Conservation (phyloP, 345 rosid species). For the Sisymbrium altissimum region DNA sequence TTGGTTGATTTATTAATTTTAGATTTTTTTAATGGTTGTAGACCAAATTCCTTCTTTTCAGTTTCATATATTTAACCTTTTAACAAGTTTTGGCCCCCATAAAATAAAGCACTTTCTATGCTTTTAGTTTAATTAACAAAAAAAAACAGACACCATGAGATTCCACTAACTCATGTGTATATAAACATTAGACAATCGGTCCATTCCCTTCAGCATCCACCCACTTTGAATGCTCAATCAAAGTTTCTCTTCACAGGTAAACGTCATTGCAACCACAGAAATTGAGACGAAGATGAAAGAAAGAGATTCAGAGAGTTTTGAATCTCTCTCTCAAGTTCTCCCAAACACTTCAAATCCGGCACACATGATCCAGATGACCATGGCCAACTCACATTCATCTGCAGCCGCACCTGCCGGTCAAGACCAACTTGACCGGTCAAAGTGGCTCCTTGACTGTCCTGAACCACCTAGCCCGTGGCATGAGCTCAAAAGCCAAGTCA, state of each 20-base stretch:
- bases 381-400: slow-evolving; percentile 41
- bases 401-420: slow-evolving; percentile 28
- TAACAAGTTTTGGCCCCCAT: neutral
- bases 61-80: neutral
- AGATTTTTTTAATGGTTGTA: no score
- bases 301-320: slow-evolving; percentile 29
- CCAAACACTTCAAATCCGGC: slow-evolving; percentile 87
- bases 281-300: slow-evolving; percentile 22
- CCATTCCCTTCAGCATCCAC: slow-evolving; percentile 36
- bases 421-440: slow-evolving; percentile 41
- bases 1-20: no score
- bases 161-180: slow-evolving; percentile 34
- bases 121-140: slow-evolving; percentile 21
- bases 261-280: slow-evolving; percentile 5
- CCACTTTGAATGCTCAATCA: slow-evolving; percentile 33
- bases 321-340: slow-evolving; percentile 54
- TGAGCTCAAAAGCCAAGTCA: slow-evolving; percentile 42
- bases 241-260: slow-evolving; percentile 13
- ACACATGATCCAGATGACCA: slow-evolving; percentile 35
- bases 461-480: slow-evolving; percentile 62
- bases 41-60: neutral
- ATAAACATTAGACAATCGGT: slow-evolving; percentile 14
- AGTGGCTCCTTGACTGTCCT: slow-evolving; percentile 70
- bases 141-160: slow-evolving; percentile 33
- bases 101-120: no score